phyloP scores from a whole-genome alignment of 1,139 yeast genomes.

The Sugiyamaella paludigena region DNA sequence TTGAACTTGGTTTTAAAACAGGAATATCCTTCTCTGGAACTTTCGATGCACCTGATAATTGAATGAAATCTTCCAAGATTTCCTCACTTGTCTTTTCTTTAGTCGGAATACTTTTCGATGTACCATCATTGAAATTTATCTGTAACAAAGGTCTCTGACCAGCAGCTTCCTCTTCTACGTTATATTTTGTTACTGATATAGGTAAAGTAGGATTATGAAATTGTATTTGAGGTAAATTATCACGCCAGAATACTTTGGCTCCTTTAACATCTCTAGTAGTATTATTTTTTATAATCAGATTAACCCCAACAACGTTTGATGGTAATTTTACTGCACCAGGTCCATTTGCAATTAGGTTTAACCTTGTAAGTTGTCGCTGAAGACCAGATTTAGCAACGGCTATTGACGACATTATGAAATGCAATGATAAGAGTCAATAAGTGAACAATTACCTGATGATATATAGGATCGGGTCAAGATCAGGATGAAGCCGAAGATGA shows the following conservation, averaged over 20 bases:
- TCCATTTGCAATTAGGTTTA: slow-evolving; percentile 46
- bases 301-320: slow-evolving; percentile 41
- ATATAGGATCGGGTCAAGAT: no score
- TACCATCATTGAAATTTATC: slow-evolving; percentile 36
- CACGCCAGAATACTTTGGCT: slow-evolving; percentile 63
- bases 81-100: slow-evolving; percentile 40
- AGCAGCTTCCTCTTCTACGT: slow-evolving; percentile 21
- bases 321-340: slow-evolving; percentile 47
- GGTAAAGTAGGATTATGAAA: slow-evolving; percentile 75
- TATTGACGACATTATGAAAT: no score
- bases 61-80: slow-evolving; percentile 42
- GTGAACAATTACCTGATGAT: no score
- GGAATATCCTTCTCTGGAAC: slow-evolving; percentile 36
- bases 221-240: slow-evolving; percentile 69
- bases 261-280: slow-evolving; percentile 17
- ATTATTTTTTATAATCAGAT: slow-evolving; percentile 46
- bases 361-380: slow-evolving; percentile 43
- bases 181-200: slow-evolving; percentile 48
- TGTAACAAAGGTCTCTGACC: slow-evolving; percentile 21
- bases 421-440: no score
- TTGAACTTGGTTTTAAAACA: slow-evolving; percentile 13
- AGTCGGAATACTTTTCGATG: slow-evolving; percentile 38
- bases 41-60: slow-evolving; percentile 38
- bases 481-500: no score
- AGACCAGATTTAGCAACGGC: slow-evolving; percentile 30